Evolutionary conservation across 2,329 filamentous ascomycete genomes (phyloP), one percentile per base, ranked within the genome.

Genomic region (Incumbomyces delicatus): DNA sequence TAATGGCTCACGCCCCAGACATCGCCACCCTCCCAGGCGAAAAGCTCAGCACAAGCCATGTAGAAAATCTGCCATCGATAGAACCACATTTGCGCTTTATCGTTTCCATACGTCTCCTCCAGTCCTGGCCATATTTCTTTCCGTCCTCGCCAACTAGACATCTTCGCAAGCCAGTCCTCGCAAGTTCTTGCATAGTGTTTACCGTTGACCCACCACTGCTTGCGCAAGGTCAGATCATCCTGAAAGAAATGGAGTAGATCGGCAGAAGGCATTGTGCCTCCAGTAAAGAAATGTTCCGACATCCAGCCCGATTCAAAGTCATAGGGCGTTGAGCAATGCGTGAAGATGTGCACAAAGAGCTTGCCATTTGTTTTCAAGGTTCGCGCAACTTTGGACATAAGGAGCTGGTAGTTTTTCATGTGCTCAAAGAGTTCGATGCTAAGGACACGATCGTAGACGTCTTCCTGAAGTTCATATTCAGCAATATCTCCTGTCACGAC

Each of bases 281-380:
- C 82, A 0, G 80, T 82, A 64, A 85, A 85, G 69, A 85, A 86
- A 58, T 84, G 73, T 51, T 75, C 76, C 42, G 80, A 82, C 81
- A 85, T 85, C 82, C 81, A 86, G 30, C 81, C 81, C 41, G 75
- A 73, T 51, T 85, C 80, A 53, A 79, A 85, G 58, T 85, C 80
- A 58, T 85, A 85, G 0, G 81, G 80, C 12, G 77, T 81, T 10
- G 70, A 72, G 55, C 70, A 73, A 62, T 85, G 80, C 31, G 71
- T 71, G 57, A 85, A 85, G 44, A 83, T 76, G 55, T 85, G 81
- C 47, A 84, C 76, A 57, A 85, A 84, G 12, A 84, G 67, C 64
- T 83, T 83, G 3, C 81, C 82, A 1, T 70, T 69, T n/a, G 78
- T 74, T 53, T 76, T 80, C 45, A 85, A 66, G 2, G 79, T 72